Conservation (phyloP, 2,329 filamentous ascomycete genomes). For the Curvularia verruculosa region DNA sequence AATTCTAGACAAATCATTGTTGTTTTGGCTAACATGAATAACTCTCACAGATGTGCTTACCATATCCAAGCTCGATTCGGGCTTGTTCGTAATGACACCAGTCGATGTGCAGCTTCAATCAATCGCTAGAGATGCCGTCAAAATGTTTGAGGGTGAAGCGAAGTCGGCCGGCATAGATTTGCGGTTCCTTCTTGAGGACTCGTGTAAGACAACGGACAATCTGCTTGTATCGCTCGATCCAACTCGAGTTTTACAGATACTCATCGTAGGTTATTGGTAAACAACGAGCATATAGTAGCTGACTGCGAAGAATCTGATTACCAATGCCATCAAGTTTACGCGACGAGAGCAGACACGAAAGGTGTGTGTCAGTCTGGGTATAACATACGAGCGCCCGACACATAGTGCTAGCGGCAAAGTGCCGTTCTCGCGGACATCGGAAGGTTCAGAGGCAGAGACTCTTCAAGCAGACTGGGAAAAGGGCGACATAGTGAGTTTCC, state of each 20-base stretch:
- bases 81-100: constrained; percentile 50
- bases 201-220: constrained; percentile 42
- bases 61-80: constrained; percentile 52
- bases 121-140: constrained; percentile 43
- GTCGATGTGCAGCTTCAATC: constrained; percentile 46
- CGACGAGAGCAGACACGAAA: constrained; percentile 42
- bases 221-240: constrained; percentile 52
- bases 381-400: constrained; percentile 38
- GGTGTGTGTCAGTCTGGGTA: constrained; percentile 48
- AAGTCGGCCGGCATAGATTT: constrained; percentile 38
- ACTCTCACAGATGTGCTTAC: constrained; percentile 8
- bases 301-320: constrained; percentile 46
- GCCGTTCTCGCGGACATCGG: constrained; percentile 19
- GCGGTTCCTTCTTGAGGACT: constrained; percentile 43
- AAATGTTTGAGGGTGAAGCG: constrained; percentile 49
- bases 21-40: neutral
- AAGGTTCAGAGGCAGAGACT: constrained; percentile 19
- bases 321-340: constrained; percentile 56
- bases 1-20: neutral
- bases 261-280: constrained; percentile 17
- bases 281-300: neutral
- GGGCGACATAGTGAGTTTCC: constrained; percentile 22
- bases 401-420: constrained; percentile 37
- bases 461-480: constrained; percentile 43
- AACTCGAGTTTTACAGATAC: constrained; percentile 50